phyloP scores from a whole-genome alignment of 129 eudicot genomes.

The Scalesia atractyloides region DNA sequence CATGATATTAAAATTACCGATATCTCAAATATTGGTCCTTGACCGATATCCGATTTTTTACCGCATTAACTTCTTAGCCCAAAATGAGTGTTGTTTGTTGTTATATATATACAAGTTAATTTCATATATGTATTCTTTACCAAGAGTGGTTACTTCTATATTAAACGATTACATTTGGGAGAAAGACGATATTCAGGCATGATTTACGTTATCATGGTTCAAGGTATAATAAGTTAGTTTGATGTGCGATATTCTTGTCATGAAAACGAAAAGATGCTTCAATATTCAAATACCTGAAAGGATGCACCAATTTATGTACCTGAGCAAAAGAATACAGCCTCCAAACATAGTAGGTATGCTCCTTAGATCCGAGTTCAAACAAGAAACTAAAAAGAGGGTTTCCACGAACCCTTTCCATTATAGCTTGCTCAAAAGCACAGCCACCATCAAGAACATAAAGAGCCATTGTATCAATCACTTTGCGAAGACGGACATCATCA shows the following conservation, averaged over 20 bases:
- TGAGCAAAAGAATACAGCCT: conserved; percentile 97
- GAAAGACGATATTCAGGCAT: background rate
- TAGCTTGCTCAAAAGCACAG: conserved; percentile 99
- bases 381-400: conserved; percentile 85
- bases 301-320: conserved; percentile 39
- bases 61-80: background rate
- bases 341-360: conserved; percentile 97
- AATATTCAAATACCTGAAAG: background rate
- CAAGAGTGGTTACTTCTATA: background rate
- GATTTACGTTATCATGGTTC: background rate
- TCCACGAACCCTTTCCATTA: conserved; percentile 96
- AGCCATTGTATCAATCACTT: conserved; percentile 97
- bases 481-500: conserved; percentile 76
- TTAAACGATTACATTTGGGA: background rate
- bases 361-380: conserved; percentile 94
- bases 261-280: background rate
- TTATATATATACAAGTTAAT: conserved; percentile 9
- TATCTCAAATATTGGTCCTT: too few species aligned
- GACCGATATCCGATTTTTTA: too few species aligned
- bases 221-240: background rate
- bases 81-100: background rate
- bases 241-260: background rate
- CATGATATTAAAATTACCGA: too few species aligned
- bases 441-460: conserved; percentile 96
- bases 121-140: background rate